Evolutionary conservation across 225 moss, liverwort and hornwort genomes (phyloP).

Genomic region (Lunularia cruciata): DNA sequence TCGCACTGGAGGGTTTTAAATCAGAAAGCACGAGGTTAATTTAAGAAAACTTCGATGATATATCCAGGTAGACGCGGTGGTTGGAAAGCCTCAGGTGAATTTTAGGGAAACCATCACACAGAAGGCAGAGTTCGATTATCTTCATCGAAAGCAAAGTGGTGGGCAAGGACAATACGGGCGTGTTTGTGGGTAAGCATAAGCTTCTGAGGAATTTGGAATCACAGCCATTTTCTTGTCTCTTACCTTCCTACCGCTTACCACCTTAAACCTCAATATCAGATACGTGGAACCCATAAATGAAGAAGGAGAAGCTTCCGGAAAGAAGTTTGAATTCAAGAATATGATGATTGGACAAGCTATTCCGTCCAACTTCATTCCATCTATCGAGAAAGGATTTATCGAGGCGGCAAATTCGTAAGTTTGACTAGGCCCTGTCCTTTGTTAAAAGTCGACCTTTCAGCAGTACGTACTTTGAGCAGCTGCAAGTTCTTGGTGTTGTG

Average conservation of each 20-base stretch:
- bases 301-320: constrained; percentile 60
- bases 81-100: constrained; percentile 97
- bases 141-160: constrained; percentile 98
- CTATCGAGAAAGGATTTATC: constrained; percentile 89
- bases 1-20: too few relatives aligned
- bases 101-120: constrained; percentile 94
- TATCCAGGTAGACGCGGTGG: constrained; percentile 84
- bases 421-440: too few relatives aligned
- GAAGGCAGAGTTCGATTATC: constrained; percentile 93
- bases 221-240: neutral
- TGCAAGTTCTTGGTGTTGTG: too few relatives aligned
- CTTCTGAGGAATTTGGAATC: too few relatives aligned
- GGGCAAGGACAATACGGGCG: constrained; percentile 99
- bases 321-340: constrained; percentile 94
- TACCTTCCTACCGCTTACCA: neutral
- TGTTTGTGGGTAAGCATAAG: constrained; percentile 65
- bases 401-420: constrained; percentile 97
- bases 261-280: constrained; percentile 38
- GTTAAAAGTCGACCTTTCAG: too few relatives aligned
- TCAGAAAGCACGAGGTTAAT: too few relatives aligned
- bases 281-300: constrained; percentile 83
- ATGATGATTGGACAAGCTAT: constrained; percentile 98
- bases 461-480: too few relatives aligned
- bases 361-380: constrained; percentile 86
- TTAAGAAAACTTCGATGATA: neutral